Evolutionary conservation across 1,139 yeast species (phyloP).

Genomic region (Wickerhamomyces sp.): DNA sequence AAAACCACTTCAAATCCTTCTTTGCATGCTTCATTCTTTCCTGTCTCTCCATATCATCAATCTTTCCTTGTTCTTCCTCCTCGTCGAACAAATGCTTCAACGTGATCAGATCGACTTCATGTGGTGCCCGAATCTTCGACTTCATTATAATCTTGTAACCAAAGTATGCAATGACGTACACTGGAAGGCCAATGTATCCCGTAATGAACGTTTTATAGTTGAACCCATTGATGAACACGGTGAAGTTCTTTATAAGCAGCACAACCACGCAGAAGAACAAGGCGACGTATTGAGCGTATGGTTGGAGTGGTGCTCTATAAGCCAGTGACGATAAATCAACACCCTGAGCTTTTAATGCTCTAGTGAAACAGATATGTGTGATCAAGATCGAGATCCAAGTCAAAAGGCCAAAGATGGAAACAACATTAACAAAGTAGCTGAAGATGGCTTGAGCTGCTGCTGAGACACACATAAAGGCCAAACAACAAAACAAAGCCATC

Average conservation of each 20-base stretch:
- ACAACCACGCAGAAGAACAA: constrained; percentile 50
- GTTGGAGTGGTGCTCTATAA: constrained; percentile 65
- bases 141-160: constrained; percentile 57
- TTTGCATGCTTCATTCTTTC: constrained; percentile 39
- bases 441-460: constrained; percentile 51
- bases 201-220: constrained; percentile 63
- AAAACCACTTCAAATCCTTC: constrained; percentile 41
- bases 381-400: constrained; percentile 63
- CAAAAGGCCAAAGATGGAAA: constrained; percentile 64
- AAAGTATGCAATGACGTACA: constrained; percentile 46
- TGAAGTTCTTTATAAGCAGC: constrained; percentile 67
- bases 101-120: constrained; percentile 60
- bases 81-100: constrained; percentile 63
- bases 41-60: constrained; percentile 32
- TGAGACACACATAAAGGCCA: constrained; percentile 60
- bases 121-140: constrained; percentile 46
- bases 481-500: constrained; percentile 42
- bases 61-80: constrained; percentile 54
- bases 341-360: constrained; percentile 65
- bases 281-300: constrained; percentile 57
- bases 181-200: constrained; percentile 74
- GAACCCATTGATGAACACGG: constrained; percentile 56
- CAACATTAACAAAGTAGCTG: constrained; percentile 63
- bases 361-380: constrained; percentile 59
- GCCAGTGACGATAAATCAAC: constrained; percentile 41